Percentiles rank a stretch among this genome's conserved stretches.
These are phyloP conservation scores for Murraya koenigii DNA, from an alignment of 345 rosid species.

Conservation along the genomic window DNA sequence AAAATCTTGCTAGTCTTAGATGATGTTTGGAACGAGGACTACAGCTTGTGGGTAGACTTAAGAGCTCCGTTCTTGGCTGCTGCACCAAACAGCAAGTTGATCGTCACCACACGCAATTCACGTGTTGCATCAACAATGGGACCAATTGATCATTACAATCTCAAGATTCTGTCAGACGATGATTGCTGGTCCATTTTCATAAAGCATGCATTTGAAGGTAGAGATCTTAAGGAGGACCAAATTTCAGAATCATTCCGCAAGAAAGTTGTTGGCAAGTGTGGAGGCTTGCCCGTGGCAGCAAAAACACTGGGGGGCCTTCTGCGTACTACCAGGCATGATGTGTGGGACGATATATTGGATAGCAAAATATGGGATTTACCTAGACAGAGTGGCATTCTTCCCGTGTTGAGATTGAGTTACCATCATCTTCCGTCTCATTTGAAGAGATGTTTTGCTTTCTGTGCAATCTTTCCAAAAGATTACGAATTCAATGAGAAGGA, in stretches of 20 bases:
- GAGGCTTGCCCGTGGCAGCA: neutral
- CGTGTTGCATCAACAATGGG: neutral
- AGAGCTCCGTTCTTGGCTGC: neutral
- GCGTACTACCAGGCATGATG: neutral
- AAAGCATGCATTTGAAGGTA: neutral
- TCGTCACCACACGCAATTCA: neutral
- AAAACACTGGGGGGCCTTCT: neutral
- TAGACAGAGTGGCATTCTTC: neutral
- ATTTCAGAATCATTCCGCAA: neutral
- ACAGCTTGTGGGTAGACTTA: neutral
- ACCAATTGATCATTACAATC: too few relatives aligned
- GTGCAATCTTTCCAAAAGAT: neutral
- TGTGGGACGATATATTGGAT: neutral
- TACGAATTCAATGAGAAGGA: neutral
- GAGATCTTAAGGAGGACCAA: neutral
- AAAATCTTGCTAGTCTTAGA: neutral
- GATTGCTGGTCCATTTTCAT: neutral
- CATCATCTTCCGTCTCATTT: neutral
- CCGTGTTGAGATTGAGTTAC: neutral
- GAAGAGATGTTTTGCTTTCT: neutral
- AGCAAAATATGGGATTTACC: neutral
- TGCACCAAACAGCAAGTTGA: neutral
- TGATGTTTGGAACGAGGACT: slow-evolving; percentile 8
- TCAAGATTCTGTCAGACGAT: neutral
- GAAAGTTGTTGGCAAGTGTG: neutral